Conservation (phyloP, 371 early-diverging fungal species). For the Mucor velutinosus region DNA sequence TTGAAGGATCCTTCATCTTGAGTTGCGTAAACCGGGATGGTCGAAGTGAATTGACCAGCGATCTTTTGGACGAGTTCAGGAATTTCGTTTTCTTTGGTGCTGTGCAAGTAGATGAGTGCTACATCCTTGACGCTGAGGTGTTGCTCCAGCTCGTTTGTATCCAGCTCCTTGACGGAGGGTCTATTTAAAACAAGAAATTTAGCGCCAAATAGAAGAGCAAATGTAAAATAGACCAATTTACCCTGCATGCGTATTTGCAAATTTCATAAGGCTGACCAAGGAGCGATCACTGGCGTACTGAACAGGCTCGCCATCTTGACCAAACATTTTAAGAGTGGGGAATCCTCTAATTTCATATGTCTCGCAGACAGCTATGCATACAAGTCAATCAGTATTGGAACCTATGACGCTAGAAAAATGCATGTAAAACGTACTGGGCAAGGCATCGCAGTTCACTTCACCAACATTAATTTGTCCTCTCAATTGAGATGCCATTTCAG, state of each 20-base stretch:
- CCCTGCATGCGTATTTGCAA: conserved; percentile 46
- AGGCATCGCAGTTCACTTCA: conserved; percentile 79
- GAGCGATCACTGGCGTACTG: conserved; percentile 48
- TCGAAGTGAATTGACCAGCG: conserved; percentile 23
- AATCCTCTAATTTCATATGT: conserved; percentile 71
- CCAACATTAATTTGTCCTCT: conserved; percentile 79
- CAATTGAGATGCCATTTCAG: conserved; percentile 63
- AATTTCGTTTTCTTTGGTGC: conserved; percentile 9
- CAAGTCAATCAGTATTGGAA: not conserved
- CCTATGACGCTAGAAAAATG: not conserved
- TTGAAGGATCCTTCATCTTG: conserved; percentile 30
- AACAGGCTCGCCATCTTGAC: conserved; percentile 5
- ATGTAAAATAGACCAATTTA: conserved; percentile 12
- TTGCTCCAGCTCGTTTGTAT: conserved; percentile 18
- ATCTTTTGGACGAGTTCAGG: conserved; percentile 26
- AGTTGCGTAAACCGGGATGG: conserved; percentile 35
- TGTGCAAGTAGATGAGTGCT: conserved; percentile 38
- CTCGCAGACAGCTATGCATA: conserved; percentile 46
- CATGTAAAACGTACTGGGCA: conserved; percentile 40
- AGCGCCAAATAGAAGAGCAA: not conserved
- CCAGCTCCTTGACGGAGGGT: conserved; percentile 28
- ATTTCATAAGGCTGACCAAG: conserved; percentile 50
- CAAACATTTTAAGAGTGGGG: conserved; percentile 79
- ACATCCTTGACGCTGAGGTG: conserved; percentile 31
- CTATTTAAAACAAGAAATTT: conserved; percentile 9